phyloP scores from a whole-genome alignment of 306 rosid genomes.

The Trifolium dubium region DNA sequence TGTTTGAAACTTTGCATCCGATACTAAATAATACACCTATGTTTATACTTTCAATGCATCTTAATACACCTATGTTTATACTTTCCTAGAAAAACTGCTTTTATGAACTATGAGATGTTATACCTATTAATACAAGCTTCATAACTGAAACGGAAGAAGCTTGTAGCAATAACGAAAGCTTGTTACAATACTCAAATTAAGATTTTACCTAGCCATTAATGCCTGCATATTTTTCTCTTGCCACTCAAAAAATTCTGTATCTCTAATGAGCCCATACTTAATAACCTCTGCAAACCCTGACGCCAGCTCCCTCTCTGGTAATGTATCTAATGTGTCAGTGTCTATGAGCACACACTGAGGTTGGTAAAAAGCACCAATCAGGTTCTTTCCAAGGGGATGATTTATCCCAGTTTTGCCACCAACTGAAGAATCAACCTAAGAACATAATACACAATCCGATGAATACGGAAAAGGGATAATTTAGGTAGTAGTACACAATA shows the following conservation, averaged over 20 bases:
- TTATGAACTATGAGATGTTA: conserved; percentile 31
- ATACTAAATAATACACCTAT: neutral
- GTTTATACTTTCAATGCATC: neutral
- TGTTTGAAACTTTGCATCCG: neutral
- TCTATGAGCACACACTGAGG: conserved; percentile 94
- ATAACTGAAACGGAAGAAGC: conserved; percentile 8
- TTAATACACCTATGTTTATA: neutral
- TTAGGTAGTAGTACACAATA: neutral
- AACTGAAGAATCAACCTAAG: conserved; percentile 97
- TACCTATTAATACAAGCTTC: conserved; percentile 30
- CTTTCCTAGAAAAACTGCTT: conserved; percentile 16
- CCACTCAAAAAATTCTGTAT: conserved; percentile 92
- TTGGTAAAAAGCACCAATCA: conserved; percentile 94
- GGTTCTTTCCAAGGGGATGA: conserved; percentile 91
- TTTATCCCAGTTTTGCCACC: conserved; percentile 98
- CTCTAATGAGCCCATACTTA: conserved; percentile 92
- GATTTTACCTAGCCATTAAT: conserved; percentile 71
- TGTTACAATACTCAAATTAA: neutral
- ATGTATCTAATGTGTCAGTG: conserved; percentile 76
- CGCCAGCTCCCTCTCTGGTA: conserved; percentile 89
- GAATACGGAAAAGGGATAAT: conserved; percentile 1
- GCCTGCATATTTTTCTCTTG: conserved; percentile 87
- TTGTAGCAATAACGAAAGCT: conserved; percentile 10
- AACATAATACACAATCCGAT: conserved; percentile 31
- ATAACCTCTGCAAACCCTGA: conserved; percentile 95